Evolutionary conservation across 164 flowering plant genomes (phyloP), one percentile per base, ranked within the genome.

Genomic region (Magnolia changhungtana): DNA sequence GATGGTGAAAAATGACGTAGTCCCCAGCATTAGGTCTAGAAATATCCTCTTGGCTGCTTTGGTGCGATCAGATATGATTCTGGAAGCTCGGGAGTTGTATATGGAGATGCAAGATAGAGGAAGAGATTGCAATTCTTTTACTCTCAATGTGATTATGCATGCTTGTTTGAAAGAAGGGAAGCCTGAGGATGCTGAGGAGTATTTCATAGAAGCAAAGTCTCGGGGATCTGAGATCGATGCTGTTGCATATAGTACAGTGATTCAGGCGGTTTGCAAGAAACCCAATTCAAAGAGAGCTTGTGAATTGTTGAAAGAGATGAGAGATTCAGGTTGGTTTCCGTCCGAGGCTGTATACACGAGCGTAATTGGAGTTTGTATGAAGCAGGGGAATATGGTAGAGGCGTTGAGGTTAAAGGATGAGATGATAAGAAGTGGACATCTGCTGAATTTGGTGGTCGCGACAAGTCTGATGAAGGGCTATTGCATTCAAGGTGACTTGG

Each of bases 391-490:
- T 78, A 64, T 92, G 83, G 76, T 50, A 8, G 89, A 85, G 69
- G 97, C 95, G 11, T 75, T 91, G 70, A 84, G 79, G 75, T 55
- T 90, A 4, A 90, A 85, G 81, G 93, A 91, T 82, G 95, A 89
- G 77, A 91, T 91, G 97, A 27, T 89, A 59, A 64, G 67, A 51
- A 65, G 73, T 81, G 95, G 95, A 45, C 72, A 65, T 21, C 78
- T 76, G 0, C 75, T 90, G 85, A 94, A 88, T 83, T 65, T 90
- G 84, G 86, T 85, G 68, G 90, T 87, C 76, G 89, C 85, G 24
- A 92, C 92, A 7, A 88, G 88, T 72, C 81, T 94, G 80, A 87
- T 94, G 74, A 89, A 87, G 82, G 98, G 92, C 1, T 89, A 85
- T 77, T 89, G 83, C 80, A 51, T 75, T 76, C 79, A 78, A 71